Percentiles rank a stretch among this genome's conserved stretches.
Conservation (phyloP, 2,329 filamentous ascomycete genomes). For the Talaromyces islandicus region DNA sequence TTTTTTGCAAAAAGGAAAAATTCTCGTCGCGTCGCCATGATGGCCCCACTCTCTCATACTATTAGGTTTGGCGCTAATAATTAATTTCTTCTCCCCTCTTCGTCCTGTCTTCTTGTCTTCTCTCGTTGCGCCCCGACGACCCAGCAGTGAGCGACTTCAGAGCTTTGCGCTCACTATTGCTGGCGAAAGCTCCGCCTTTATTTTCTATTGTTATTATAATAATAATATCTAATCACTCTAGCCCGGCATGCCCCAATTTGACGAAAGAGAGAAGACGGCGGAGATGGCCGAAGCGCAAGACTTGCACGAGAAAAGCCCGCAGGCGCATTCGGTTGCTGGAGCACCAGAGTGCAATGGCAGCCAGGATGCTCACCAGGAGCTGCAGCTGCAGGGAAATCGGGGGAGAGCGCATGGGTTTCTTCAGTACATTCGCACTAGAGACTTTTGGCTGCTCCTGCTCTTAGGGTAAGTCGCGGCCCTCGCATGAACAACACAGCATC, state of each 20-base stretch:
- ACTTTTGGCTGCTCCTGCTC: slow-evolving; percentile 9
- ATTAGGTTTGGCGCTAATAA: neutral
- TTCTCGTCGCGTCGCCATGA: neutral
- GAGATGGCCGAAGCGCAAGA: neutral
- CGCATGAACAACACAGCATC: no score
- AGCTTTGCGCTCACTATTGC: slow-evolving; percentile 50
- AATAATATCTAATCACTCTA: neutral
- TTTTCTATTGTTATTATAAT: slow-evolving; percentile 15
- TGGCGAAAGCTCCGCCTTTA: slow-evolving; percentile 41
- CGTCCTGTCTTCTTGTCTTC: neutral
- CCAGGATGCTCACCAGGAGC: slow-evolving; percentile 1
- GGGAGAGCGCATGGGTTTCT: slow-evolving; percentile 1
- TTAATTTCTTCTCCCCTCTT: neutral
- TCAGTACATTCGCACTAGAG: slow-evolving; percentile 9
- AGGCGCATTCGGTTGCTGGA: slow-evolving; percentile 1
- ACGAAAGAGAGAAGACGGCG: slow-evolving; percentile 2
- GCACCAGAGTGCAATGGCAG: slow-evolving; percentile 2
- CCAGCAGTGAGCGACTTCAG: slow-evolving; percentile 48
- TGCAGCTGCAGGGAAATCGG: neutral
- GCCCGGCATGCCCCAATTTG: neutral
- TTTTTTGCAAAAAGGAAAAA: neutral
- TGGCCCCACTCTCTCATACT: neutral
- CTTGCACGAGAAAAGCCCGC: slow-evolving; percentile 2
- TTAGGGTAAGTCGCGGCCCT: slow-evolving; percentile 1
- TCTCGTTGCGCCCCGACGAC: slow-evolving; percentile 6